Percentiles rank a stretch among this genome's conserved stretches.
Evolutionary conservation across 352 stramenopile genomes (phyloP).

Genomic region (Peronospora farinosa): DNA sequence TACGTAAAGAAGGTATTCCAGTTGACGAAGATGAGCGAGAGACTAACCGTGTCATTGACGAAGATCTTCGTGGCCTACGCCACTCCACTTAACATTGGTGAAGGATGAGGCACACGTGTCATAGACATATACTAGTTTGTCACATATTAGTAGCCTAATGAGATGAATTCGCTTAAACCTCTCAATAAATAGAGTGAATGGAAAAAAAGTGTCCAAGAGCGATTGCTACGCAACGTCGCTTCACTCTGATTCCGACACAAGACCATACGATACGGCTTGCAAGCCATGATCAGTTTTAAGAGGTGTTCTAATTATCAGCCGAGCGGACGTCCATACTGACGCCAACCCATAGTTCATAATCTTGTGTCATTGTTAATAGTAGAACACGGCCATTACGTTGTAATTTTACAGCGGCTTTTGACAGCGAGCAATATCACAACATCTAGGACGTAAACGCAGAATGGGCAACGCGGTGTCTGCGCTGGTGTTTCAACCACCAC

Average conservation of each 20-base stretch:
- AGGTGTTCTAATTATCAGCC: slow-evolving; percentile 27
- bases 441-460: not conserved
- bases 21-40: slow-evolving; percentile 43
- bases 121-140: too few relatives aligned
- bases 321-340: slow-evolving; percentile 4
- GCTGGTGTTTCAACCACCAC: slow-evolving; percentile 87
- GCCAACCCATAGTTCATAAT: not conserved
- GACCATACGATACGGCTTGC: slow-evolving; percentile 5
- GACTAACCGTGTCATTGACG: slow-evolving; percentile 25
- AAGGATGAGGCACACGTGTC: not conserved
- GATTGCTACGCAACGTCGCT: not conserved
- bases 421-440: not conserved
- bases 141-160: too few relatives aligned
- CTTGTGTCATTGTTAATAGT: not conserved
- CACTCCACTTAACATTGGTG: slow-evolving; percentile 10
- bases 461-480: slow-evolving; percentile 81
- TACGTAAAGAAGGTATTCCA: slow-evolving; percentile 40
- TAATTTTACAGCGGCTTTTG: not conserved
- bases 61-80: slow-evolving; percentile 37
- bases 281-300: slow-evolving; percentile 20
- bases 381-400: not conserved
- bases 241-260: slow-evolving; percentile 17
- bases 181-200: slow-evolving; percentile 9
- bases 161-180: not conserved
- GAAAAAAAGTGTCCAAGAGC: too few relatives aligned